These are phyloP conservation scores for Selenicereus undatus DNA, from an alignment of 148 eudicot genomes.

Conservation along the genomic window DNA sequence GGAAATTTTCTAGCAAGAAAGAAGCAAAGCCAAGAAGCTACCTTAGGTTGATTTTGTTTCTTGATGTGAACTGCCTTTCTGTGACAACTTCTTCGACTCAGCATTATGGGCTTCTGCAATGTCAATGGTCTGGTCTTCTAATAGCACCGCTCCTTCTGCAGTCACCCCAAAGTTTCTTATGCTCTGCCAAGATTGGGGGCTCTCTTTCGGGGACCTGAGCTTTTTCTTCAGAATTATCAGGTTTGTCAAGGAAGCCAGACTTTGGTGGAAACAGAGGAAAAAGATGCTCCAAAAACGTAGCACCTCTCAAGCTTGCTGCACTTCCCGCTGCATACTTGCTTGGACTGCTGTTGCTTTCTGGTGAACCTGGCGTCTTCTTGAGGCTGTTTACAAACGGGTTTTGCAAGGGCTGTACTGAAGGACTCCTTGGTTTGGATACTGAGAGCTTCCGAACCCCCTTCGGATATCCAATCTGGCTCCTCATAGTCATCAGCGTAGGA, in stretches of 20 bases:
- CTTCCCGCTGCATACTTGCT: constrained; percentile 46
- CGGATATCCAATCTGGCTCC: constrained; percentile 35
- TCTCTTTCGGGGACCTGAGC: constrained; percentile 6
- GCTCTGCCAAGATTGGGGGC: constrained; percentile 20
- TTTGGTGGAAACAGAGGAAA: constrained; percentile 60
- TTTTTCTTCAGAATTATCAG: constrained; percentile 23
- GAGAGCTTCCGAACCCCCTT: constrained; percentile 27
- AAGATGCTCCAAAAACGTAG: constrained; percentile 69
- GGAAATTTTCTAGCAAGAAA: background rate
- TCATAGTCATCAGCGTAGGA: constrained; percentile 24
- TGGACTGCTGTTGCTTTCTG: constrained; percentile 41
- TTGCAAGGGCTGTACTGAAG: background rate
- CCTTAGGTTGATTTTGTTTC: constrained; percentile 42
- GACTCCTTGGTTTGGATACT: constrained; percentile 28
- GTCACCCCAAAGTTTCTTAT: constrained; percentile 25
- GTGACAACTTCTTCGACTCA: constrained; percentile 62
- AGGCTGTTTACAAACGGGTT: constrained; percentile 8
- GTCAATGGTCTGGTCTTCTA: constrained; percentile 77
- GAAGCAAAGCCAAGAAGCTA: constrained; percentile 18
- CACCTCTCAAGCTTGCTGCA: constrained; percentile 51
- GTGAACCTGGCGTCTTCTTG: constrained; percentile 40
- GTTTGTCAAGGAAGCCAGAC: constrained; percentile 23
- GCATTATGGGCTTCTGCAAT: constrained; percentile 76
- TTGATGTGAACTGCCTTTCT: constrained; percentile 49
- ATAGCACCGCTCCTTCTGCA: constrained; percentile 25